These are phyloP conservation scores for Solanum infundibuliforme DNA, from an alignment of 257 asterid genomes.

Conservation along the genomic window DNA sequence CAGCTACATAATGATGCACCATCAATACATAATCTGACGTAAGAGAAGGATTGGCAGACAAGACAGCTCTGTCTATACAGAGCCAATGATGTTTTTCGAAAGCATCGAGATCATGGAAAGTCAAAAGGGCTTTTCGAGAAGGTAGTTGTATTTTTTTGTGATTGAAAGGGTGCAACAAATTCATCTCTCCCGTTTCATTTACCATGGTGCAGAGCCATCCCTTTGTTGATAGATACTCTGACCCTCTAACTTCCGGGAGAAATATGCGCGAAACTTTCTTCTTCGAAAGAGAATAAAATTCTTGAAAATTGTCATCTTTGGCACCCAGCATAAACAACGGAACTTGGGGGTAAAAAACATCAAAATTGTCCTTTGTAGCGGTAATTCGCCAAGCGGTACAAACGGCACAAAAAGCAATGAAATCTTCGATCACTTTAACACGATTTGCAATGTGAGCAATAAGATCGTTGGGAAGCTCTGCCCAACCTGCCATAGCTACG, in stretches of 20 bases:
- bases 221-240: no score
- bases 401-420: neutral
- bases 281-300: neutral
- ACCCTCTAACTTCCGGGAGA: neutral
- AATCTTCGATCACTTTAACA: neutral
- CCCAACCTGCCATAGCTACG: neutral
- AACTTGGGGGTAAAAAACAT: neutral
- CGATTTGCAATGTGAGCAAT: neutral
- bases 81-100: neutral
- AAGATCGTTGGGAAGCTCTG: neutral
- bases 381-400: neutral
- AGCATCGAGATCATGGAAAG: neutral
- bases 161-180: neutral
- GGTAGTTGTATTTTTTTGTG: neutral
- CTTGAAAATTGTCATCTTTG: neutral
- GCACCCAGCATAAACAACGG: neutral
- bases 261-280: neutral
- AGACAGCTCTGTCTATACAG: neutral
- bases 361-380: neutral
- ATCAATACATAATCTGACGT: neutral
- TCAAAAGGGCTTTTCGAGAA: neutral
- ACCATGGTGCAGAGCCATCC: neutral
- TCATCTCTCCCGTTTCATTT: neutral
- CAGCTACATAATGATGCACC: neutral
- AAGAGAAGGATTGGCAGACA: neutral